These are phyloP conservation scores for Aspergillus glaucus DNA, from an alignment of 2,329 filamentous ascomycete species.

Conservation along the genomic window DNA sequence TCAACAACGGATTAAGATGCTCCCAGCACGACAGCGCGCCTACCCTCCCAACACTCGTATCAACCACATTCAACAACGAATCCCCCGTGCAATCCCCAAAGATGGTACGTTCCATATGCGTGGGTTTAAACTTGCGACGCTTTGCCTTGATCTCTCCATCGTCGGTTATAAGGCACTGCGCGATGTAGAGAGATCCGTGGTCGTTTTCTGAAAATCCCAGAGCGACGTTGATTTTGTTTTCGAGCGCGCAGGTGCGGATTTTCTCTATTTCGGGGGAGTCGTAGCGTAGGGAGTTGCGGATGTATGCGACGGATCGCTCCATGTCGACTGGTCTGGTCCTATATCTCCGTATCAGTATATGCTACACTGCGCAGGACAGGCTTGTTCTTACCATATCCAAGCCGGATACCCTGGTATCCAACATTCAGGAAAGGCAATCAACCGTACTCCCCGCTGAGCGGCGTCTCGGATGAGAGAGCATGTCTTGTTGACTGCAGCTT, in stretches of 20 bases:
- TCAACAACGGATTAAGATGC: constrained; percentile 46
- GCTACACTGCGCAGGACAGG: too few species aligned
- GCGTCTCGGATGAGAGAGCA: constrained; percentile 53
- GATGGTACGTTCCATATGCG: constrained; percentile 48
- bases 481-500: constrained; percentile 51
- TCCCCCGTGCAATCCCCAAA: constrained; percentile 43
- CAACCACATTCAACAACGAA: constrained; percentile 36
- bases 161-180: constrained; percentile 40
- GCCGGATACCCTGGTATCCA: constrained; percentile 53
- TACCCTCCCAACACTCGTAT: constrained; percentile 31
- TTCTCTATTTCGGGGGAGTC: constrained; percentile 32
- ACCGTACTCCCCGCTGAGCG: constrained; percentile 46
- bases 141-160: constrained; percentile 36
- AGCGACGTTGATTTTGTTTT: constrained; percentile 37
- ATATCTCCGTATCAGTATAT: background rate
- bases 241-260: constrained; percentile 29
- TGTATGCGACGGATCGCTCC: constrained; percentile 25
- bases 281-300: constrained; percentile 24
- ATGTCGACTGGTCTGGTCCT: constrained; percentile 30
- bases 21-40: constrained; percentile 48
- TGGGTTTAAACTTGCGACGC: constrained; percentile 49
- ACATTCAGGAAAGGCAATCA: constrained; percentile 51
- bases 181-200: constrained; percentile 39
- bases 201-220: constrained; percentile 42
- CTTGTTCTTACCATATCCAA: constrained; percentile 35